Base-by-base conservation (phyloP, 2,329 filamentous ascomycete species). In the Colletotrichum musicola region DNA sequence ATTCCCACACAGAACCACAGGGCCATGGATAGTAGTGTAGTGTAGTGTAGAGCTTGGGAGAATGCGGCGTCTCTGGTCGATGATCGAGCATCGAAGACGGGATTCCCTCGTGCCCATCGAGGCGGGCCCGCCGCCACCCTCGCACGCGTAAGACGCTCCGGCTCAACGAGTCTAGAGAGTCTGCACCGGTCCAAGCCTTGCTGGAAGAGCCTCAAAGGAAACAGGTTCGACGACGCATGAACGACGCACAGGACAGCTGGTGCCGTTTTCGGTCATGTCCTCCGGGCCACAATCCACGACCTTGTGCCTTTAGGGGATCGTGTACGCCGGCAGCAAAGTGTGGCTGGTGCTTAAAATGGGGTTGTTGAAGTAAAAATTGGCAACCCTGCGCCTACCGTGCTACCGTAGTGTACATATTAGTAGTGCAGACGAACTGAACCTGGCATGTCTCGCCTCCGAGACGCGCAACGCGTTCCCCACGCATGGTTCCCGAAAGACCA, bases 391-490 rank as follows among this genome's bases (percentile, higher is more conserved):
- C 38, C 62, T 61, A 25, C 22, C 22, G 22, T 22, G 4, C 2
- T 22, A n/a, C n/a, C 20, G 22, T 25, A 25, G 22, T 2, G 22
- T 25, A 25, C 3, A 25, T 25, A 25, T 25, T 25, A 25, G 22
- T 25, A 25, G 16, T 18, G 16, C 3, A 46, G 18, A 38, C 27
- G 40, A 49, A 40, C 13, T 27, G 40, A 30, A 13, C 38, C 42
- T 38, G 40, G 47, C n/a, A 47, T 30, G 59, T 47, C 64, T 64
- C 64, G 53, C 53, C 61, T 64, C 49, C 14, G 61, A 67, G 60
- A 68, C 61, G 64, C 58, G 64, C 64, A 66, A 66, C 64, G 58
- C 64, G 64, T 35, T 66, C 64, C 25, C 62, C 58, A 66, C 58
- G 51, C 51, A 62, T 50, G 20, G 22, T 51, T 56, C 46, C 42